Conservation (phyloP, 768 basidiomycete genomes). For the Pleurotus sapidus region DNA sequence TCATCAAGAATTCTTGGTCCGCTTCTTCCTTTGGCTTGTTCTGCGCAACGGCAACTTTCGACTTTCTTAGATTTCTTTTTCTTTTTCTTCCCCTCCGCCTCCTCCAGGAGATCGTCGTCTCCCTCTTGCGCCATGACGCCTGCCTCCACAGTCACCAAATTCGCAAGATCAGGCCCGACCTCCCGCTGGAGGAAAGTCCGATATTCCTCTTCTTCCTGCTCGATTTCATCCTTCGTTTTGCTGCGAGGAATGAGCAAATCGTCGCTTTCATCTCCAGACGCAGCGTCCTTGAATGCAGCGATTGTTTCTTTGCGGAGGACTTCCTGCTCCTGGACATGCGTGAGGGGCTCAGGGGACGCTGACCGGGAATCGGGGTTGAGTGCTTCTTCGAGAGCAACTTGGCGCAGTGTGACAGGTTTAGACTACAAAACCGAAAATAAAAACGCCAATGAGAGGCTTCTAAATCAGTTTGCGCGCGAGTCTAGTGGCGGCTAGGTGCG, state of each 20-base stretch:
- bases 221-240: constrained; percentile 74
- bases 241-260: constrained; percentile 73
- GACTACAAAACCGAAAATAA: constrained; percentile 31
- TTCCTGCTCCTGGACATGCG: constrained; percentile 78
- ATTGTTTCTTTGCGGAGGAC: constrained; percentile 79
- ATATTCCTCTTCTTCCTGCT: constrained; percentile 85
- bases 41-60: constrained; percentile 16
- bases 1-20: constrained; percentile 87
- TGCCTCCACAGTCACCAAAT: constrained; percentile 58
- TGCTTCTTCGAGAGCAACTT: constrained; percentile 63
- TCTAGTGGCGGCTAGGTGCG: neutral
- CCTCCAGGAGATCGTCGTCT: constrained; percentile 23
- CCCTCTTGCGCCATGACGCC: constrained; percentile 22
- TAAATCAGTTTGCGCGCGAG: neutral
- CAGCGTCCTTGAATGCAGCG: constrained; percentile 66
- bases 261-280: constrained; percentile 45
- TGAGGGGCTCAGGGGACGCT: constrained; percentile 54
- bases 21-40: constrained; percentile 51
- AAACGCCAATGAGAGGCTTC: neutral
- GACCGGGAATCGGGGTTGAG: constrained; percentile 54
- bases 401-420: constrained; percentile 75
- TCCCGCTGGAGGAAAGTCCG: constrained; percentile 75
- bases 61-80: constrained; percentile 24
- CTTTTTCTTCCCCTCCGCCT: constrained; percentile 31
- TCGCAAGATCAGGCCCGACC: constrained; percentile 72